These are phyloP conservation scores for Irpex sp. DNA, from an alignment of 1,284 basidiomycete species.

Conservation along the genomic window DNA sequence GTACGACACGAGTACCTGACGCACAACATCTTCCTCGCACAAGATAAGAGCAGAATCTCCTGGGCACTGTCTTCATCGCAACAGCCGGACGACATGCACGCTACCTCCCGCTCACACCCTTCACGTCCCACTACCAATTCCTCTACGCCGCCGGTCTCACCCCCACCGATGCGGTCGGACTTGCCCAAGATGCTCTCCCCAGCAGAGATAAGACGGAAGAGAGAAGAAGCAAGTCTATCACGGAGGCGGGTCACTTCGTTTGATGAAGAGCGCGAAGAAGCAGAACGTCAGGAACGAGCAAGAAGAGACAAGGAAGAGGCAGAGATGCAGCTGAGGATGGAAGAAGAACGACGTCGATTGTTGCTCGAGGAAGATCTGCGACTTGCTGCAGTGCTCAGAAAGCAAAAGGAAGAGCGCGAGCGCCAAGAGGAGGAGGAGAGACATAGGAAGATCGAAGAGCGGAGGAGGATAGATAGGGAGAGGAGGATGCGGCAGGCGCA, in stretches of 20 bases:
- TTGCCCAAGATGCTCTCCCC: conserved; percentile 9
- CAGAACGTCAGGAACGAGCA: conserved; percentile 41
- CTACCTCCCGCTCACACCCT: not conserved
- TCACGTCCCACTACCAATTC: not conserved
- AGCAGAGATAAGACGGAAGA: conserved; percentile 3
- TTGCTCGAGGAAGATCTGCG: conserved; percentile 49
- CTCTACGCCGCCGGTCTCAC: not conserved
- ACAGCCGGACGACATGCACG: not conserved
- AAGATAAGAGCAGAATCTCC: conserved; percentile 2
- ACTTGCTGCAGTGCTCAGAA: conserved; percentile 43
- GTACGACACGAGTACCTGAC: conserved; percentile 9
- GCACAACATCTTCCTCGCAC: conserved; percentile 8
- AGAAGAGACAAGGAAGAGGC: conserved; percentile 44
- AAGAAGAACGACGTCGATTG: conserved; percentile 42
- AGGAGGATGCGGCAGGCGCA: conserved; percentile 50
- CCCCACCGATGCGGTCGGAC: not conserved
- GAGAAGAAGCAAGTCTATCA: not conserved
- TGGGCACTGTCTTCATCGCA: not conserved
- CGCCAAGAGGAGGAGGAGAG: conserved; percentile 49
- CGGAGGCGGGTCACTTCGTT: conserved; percentile 42
- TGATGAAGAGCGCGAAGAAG: conserved; percentile 46
- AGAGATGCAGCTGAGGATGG: conserved; percentile 42
- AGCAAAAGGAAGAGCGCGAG: conserved; percentile 42
- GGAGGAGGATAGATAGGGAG: conserved; percentile 45
- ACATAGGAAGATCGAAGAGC: conserved; percentile 42